Percentiles rank a stretch among this genome's conserved stretches.
These are phyloP conservation scores for Chrysanthemum lavandulifolium DNA, from an alignment of 129 eudicot species.

Conservation along the genomic window DNA sequence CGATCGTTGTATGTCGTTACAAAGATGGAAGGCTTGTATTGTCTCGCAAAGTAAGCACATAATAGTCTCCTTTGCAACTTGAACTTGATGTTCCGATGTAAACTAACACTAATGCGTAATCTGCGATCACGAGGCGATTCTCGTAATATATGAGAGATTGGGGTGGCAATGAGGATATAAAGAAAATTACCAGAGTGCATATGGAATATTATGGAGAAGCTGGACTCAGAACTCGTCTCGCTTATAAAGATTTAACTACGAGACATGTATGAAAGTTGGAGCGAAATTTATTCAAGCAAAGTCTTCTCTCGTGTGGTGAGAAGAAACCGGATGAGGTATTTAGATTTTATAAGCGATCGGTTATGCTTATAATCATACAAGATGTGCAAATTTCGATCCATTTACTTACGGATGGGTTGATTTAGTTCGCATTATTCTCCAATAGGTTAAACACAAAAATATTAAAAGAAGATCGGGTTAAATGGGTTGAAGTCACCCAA, in stretches of 20 bases:
- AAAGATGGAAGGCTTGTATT: slow-evolving; percentile 86
- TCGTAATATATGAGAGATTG: slow-evolving; percentile 83
- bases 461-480: neutral
- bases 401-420: too few species aligned
- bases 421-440: too few species aligned
- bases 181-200: slow-evolving; percentile 65
- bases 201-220: slow-evolving; percentile 94
- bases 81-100: slow-evolving; percentile 15
- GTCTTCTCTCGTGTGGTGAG: too few species aligned
- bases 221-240: slow-evolving; percentile 94
- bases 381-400: too few species aligned
- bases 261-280: slow-evolving; percentile 82
- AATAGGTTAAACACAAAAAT: neutral
- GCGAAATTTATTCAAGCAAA: slow-evolving; percentile 89
- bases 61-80: slow-evolving; percentile 18
- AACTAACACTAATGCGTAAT: slow-evolving; percentile 27
- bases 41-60: slow-evolving; percentile 75
- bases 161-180: slow-evolving; percentile 64
- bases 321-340: too few species aligned
- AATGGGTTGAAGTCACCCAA: slow-evolving; percentile 14
- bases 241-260: slow-evolving; percentile 71
- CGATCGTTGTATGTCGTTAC: slow-evolving; percentile 96
- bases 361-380: too few species aligned
- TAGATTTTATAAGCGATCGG: too few species aligned
- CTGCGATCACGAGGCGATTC: slow-evolving; percentile 71